Base-by-base conservation (phyloP, 2,329 filamentous ascomycete species). In the Fusarium burgessii region DNA sequence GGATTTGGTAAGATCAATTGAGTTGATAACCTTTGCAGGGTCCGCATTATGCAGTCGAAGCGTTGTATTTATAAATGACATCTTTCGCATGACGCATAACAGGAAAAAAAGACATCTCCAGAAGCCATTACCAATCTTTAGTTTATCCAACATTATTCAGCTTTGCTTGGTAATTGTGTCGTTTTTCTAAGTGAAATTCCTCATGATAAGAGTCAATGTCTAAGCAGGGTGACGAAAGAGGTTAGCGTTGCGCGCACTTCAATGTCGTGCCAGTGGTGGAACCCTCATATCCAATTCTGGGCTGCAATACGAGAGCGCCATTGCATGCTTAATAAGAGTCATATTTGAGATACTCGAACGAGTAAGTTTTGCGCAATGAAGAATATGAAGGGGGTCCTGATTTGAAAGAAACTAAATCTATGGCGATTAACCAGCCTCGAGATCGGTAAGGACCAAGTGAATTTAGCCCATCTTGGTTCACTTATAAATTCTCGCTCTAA, bases 301-400 rank as follows among this genome's bases (percentile, higher is more conserved):
- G 15, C 18, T 0, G 6, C 12, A 2, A 47, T 5, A 20, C 12
- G 5, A n/a, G 20, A 12, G 14, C 7, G 11, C 20, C 10, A 11
- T n/a, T 8, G 6, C 15, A 6, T 6, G 27, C 27, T 32, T 32
- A 13, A 29, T 11, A 0, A 10, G 17, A 5, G 17, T 6, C 8
- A 0, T n/a, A 3, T 17, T 12, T n/a, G 2, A 0, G 1, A 27
- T 27, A 2, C 6, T 25, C 3, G 1, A 32, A 2, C 14, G 5
- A 6, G 50, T 3, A 20, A 18, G 7, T 20, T 29, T 32, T 54
- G 15, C 36, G 36, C 50, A 42, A 17, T 5, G 12, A 17, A 13
- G 13, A 29, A 15, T 1, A 2, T 10, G 18, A 8, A 4, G 10
- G 18, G 15, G 12, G 4, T 1, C 12, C 13, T 46, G 6, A 2